Evolutionary conservation across 169 alveolate species (phyloP), one percentile per base, ranked within the genome.

Genomic region (Eimeria acervulina): DNA sequence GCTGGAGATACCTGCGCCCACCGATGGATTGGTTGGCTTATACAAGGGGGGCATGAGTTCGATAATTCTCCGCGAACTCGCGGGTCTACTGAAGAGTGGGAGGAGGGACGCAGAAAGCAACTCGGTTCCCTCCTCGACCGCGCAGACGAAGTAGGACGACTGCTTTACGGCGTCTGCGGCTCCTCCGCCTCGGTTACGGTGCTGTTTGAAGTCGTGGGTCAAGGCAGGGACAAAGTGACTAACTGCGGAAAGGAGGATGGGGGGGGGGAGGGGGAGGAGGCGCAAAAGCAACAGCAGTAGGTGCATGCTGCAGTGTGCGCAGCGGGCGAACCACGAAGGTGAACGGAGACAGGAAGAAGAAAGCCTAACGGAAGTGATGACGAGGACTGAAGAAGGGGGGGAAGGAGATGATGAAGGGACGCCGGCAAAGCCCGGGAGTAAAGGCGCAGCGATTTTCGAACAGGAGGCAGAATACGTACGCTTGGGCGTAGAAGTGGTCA

Each of bases 391-490:
- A 33, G 6, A 33, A 2, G 19, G 23, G 80, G 7, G 26, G 23
- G 23, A 47, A 68, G 6, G 80, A 68, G 47, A 68, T n/a, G 13
- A 12, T 12, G 80, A 68, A 31, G 6, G 47, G 15, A 68, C 44
- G 44, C 80, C 80, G 80, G 80, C 80, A 68, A 68, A 68, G 80
- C 80, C 80, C 80, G 80, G 80, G 80, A n/a, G 38, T 23, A 55
- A 26, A 1, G 47, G 26, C 47, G 33, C 26, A 68, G 80, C n/a
- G 80, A 31, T 3, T 33, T 12, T 31, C 33, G 19, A 26, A 63
- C 44, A 33, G 44, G 23, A 68, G 47, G 47, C 80, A 31, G 13
- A 68, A 12, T 31, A 21, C 28, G 12, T 3, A 68, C 44, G 2
- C 47, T 31, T 31, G 80, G 80, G 80, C 80, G 15, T 17, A 31